Evolutionary conservation across 306 rosid species (phyloP).

Genomic region (Fragaria ananassa): DNA sequence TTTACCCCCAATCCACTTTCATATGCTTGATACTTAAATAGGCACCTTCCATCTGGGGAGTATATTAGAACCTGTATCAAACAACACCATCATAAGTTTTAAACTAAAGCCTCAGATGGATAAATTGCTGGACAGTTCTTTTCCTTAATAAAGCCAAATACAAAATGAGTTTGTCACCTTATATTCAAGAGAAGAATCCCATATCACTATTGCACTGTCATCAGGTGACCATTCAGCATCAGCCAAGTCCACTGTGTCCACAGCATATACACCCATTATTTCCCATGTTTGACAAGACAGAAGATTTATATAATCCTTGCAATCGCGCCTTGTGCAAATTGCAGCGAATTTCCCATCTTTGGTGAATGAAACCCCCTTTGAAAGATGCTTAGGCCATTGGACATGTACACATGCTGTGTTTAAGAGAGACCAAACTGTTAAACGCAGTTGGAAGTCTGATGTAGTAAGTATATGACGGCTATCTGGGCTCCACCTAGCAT

Average conservation of each 20-base stretch:
- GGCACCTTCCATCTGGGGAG: slow-evolving; percentile 97
- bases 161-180: slow-evolving; percentile 48
- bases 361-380: slow-evolving; percentile 91
- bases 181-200: slow-evolving; percentile 96
- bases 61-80: slow-evolving; percentile 77
- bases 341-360: slow-evolving; percentile 89
- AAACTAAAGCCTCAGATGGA: slow-evolving; percentile 7
- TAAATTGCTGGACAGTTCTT: not conserved
- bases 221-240: slow-evolving; percentile 98
- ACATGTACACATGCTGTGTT: slow-evolving; percentile 95
- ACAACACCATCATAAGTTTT: slow-evolving; percentile 22
- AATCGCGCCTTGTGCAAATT: slow-evolving; percentile 93
- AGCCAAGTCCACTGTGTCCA: slow-evolving; percentile 88
- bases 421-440: slow-evolving; percentile 90
- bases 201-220: slow-evolving; percentile 89
- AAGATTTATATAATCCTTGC: slow-evolving; percentile 85
- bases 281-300: slow-evolving; percentile 95
- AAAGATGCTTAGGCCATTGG: slow-evolving; percentile 93
- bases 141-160: slow-evolving; percentile 7
- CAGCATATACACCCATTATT: slow-evolving; percentile 83
- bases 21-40: slow-evolving; percentile 86
- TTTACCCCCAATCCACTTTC: slow-evolving; percentile 97
- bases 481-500: slow-evolving; percentile 99
- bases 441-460: slow-evolving; percentile 87
- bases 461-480: slow-evolving; percentile 97